phyloP scores from a whole-genome alignment of 2,329 filamentous ascomycete genomes.

The Hirsutella rhossiliensis region DNA sequence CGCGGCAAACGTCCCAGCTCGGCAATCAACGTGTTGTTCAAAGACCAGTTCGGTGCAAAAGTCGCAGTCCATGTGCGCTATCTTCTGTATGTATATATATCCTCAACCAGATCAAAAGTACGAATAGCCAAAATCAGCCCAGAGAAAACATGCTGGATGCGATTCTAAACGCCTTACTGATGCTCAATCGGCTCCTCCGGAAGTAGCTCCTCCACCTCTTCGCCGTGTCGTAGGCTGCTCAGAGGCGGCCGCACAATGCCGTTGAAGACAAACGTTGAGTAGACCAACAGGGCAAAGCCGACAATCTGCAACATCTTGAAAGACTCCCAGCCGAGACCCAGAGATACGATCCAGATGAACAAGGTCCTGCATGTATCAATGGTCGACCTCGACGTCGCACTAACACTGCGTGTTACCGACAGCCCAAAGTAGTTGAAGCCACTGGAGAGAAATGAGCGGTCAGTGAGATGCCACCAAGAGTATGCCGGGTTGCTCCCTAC shows the following conservation, averaged over 20 bases:
- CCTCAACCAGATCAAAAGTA: not conserved
- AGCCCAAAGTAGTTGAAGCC: conserved; percentile 99
- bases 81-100: not conserved
- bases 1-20: no score
- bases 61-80: no score
- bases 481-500: conserved; percentile 31
- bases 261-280: conserved; percentile 95
- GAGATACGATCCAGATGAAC: conserved; percentile 94
- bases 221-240: conserved; percentile 46
- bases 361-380: conserved; percentile 96
- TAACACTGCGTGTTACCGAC: conserved; percentile 79
- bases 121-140: not conserved
- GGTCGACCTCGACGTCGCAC: conserved; percentile 84
- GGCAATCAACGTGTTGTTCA: no score
- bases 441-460: conserved; percentile 28
- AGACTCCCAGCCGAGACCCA: conserved; percentile 88
- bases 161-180: conserved; percentile 6
- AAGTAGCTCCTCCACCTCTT: conserved; percentile 51
- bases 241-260: conserved; percentile 79
- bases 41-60: no score
- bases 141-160: no score
- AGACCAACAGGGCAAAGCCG: conserved; percentile 83
- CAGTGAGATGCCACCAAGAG: not conserved
- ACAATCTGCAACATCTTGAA: conserved; percentile 95
- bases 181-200: conserved; percentile 82